phyloP scores from a whole-genome alignment of 1,284 basidiomycete species.

The Stygiomarasmius scandens region DNA sequence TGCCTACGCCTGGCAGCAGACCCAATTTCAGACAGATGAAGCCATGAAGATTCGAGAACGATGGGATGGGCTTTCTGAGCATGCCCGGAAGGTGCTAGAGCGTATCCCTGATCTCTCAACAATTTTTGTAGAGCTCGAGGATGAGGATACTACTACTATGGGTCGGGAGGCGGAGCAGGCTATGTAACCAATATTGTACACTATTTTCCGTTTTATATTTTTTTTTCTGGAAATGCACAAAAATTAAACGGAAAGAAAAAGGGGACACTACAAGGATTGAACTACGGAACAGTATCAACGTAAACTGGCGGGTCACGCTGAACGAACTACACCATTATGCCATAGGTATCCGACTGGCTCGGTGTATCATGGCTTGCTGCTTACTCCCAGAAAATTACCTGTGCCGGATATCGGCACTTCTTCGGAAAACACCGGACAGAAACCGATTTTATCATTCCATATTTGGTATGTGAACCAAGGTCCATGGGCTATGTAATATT shows the following conservation, averaged over 20 bases:
- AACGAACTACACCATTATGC: too few relatives aligned
- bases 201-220: not conserved
- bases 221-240: not conserved
- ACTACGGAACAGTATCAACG: too few relatives aligned
- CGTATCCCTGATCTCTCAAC: not conserved
- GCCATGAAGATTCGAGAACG: not conserved
- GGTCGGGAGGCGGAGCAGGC: not conserved
- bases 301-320: too few relatives aligned
- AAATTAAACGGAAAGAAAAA: too few relatives aligned
- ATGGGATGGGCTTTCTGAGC: not conserved
- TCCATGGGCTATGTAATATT: too few relatives aligned
- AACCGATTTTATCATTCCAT: not conserved
- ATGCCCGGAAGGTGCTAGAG: not conserved
- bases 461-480: too few relatives aligned
- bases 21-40: not conserved
- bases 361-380: too few relatives aligned
- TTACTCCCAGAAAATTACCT: too few relatives aligned
- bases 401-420: too few relatives aligned
- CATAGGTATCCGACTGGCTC: too few relatives aligned
- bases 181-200: not conserved
- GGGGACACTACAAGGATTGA: too few relatives aligned
- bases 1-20: not conserved
- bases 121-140: not conserved
- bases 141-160: not conserved
- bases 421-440: too few relatives aligned